These are phyloP conservation scores for Colletotrichum abscissum DNA, from an alignment of 2,329 filamentous ascomycete species.

Conservation along the genomic window DNA sequence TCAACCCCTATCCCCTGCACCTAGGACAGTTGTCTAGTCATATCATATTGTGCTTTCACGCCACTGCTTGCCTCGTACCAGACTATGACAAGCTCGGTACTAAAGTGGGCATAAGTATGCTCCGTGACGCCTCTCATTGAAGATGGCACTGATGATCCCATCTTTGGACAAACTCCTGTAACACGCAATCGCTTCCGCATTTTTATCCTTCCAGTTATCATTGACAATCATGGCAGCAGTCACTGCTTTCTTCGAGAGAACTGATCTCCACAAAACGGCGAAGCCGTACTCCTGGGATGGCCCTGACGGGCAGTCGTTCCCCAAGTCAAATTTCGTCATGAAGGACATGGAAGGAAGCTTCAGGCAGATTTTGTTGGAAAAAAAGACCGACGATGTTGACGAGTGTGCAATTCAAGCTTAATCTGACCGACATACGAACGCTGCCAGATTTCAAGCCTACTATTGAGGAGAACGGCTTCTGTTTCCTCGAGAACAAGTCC, in stretches of 20 bases:
- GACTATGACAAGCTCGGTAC: background rate
- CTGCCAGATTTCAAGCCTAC: slow-evolving; percentile 1
- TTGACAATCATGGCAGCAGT: background rate
- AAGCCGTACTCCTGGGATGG: slow-evolving; percentile 9
- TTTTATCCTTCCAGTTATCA: background rate
- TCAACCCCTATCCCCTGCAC: background rate
- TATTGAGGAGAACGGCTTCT: slow-evolving; percentile 6
- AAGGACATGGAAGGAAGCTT: slow-evolving; percentile 9
- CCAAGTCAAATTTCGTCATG: slow-evolving; percentile 2
- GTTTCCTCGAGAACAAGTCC: background rate
- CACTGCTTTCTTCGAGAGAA: slow-evolving; percentile 1
- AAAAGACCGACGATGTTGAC: background rate
- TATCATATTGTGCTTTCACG: too few species aligned
- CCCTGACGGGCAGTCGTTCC: background rate
- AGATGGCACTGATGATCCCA: too few species aligned
- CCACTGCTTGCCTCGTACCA: too few species aligned
- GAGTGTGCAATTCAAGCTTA: background rate
- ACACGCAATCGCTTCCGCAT: too few species aligned
- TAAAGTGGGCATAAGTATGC: background rate
- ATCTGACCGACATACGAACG: background rate
- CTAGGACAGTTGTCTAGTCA: background rate
- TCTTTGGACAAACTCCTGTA: too few species aligned
- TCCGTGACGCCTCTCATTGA: background rate
- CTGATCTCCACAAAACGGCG: background rate
- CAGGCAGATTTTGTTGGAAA: background rate